Base-by-base conservation (phyloP, 768 basidiomycete species). In the Tulasnella sp. region DNA sequence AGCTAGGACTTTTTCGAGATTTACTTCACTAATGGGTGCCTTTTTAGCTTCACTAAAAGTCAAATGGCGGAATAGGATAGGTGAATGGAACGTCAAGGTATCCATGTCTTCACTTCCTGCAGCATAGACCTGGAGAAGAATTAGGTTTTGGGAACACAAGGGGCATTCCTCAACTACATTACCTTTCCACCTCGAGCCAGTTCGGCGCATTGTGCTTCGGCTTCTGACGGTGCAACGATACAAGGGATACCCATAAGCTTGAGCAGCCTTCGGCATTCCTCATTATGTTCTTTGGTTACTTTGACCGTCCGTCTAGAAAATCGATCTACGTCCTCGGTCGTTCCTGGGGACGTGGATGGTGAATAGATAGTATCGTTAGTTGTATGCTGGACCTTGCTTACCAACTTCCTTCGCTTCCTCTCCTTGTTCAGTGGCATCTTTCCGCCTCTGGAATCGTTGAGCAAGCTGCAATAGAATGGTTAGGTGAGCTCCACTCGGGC, bases 41-140 rank as follows among this genome's bases (percentile, higher is more conserved):
- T 96, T 98, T 65, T 93, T 90, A 12, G 92, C 92, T 63, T 99
- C 95, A 10, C 89, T 91, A 69, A 98, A 96, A 10, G 95, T 98
- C 53, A 99, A 76, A 66, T 96, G 95, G 25, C 95, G 87, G 58
- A 85, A 83, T 7, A 99, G 73, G 37, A 93, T 81, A 1, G 95
- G 93, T 0, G 93, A 70, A 58, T 78, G 75, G 71, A 99, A 99
- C 0, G 95, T 99, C 19, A 99, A 77, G 6, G 95, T 99, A 61
- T 99, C 95, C 95, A 99, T 99, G 65, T 99, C 95, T 67, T 98
- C 95, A 0, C 92, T 95, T 12, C 95, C 95, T 6, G 95, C 92
- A 1, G 88, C 95, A 63, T 88, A 98, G 24, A 98, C 89, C 87
- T 90, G 42, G 24, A 25, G 39, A 8, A 5, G n/a, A 28, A 29